Evolutionary conservation across 2,329 filamentous ascomycete genomes (phyloP), one percentile per base, ranked within the genome.

Genomic region (Hawksworthiomyces lignivorus): DNA sequence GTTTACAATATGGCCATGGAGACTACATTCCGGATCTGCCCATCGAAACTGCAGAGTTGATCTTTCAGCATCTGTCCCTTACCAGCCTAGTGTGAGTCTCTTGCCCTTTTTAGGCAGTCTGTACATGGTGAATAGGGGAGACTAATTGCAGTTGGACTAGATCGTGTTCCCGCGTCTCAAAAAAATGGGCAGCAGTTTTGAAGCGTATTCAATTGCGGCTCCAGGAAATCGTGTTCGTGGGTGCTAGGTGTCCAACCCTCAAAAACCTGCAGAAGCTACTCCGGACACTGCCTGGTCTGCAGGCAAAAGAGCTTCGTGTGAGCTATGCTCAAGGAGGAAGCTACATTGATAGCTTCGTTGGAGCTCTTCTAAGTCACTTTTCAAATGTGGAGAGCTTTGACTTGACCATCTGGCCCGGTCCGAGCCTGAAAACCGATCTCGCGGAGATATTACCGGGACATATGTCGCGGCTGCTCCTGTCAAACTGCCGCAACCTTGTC

Each of bases 21-120:
- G 47, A 50, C 41, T 48, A 44, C 20, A 26, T 50, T 11, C 41
- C 38, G 1, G 15, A 41, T 7, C 45, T 49, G 19, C 47, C 49
- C 1, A 34, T 41, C 19, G 49, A 50, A 41, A 28, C 20, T 14
- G 43, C 33, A 15, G 45, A 49, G 39, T 14, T 10, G 3, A 41
- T 50, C 10, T 39, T 50, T 8, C 8, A 33, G 12, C 26, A 47
- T 15, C 31, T 49, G 5, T 27, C 40, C 5, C n/a, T 49, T 12
- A 3, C 17, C 5, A 43, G 48, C 9, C 7, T 49, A 9, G 8
- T 49, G 26, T 43, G 15, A 18, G 41, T 34, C 9, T 28, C 10
- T 4, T n/a, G n/a, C 17, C 9, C 18, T 6, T 9, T 12, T 30
- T 28, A 33, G 28, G 2, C 5, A 6, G 1, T 48, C 43, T 24